Evolutionary conservation across 2,329 filamentous ascomycete species (phyloP), one percentile per base, ranked within the genome.

Genomic region (Aspergillus floridensis): DNA sequence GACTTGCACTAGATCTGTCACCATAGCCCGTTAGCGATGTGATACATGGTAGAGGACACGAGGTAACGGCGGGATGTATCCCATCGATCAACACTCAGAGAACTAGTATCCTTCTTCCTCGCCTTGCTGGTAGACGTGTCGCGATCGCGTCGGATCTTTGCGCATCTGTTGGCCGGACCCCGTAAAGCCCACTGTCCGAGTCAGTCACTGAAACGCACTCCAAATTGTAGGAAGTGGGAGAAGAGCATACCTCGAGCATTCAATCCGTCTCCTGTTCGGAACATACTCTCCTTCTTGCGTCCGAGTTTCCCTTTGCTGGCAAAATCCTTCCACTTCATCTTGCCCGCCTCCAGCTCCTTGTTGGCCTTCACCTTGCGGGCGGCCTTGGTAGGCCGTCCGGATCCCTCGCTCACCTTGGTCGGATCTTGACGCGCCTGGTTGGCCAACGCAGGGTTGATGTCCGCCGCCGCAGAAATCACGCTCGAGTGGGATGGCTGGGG

Each of bases 221-320:
- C 51, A 38, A 56, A 32, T 29, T 7, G 26, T 29, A 57, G 32
- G 11, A 61, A 55, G 32, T n/a, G 22, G 16, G 59, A 38, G 29
- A 48, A 48, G 63, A 48, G 61, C 62, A 49, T 79, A 96, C 93
- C 93, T 89, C 92, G 86, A 59, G 90, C 93, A 70, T 91, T 86
- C 24, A 95, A 84, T 62, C 91, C 88, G 32, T 96, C 92, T 0
- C 92, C 92, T 2, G 93, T 97, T 50, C 93, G 88, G 75, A 97
- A 97, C 93, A 97, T 97, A 82, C 92, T 96, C 52, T 96, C 91
- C 78, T 96, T 96, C 78, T 96, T 96, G 80, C 91, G 93, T n/a
- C 80, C 78, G 60, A 80, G 74, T 71, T 86, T 87, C 60, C 82
- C 81, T 75, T 96, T 96, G 70, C 84, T 82, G 65, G 87, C 90